These are phyloP conservation scores for Tephrocybe rancida DNA, from an alignment of 768 basidiomycete species.

Conservation along the genomic window DNA sequence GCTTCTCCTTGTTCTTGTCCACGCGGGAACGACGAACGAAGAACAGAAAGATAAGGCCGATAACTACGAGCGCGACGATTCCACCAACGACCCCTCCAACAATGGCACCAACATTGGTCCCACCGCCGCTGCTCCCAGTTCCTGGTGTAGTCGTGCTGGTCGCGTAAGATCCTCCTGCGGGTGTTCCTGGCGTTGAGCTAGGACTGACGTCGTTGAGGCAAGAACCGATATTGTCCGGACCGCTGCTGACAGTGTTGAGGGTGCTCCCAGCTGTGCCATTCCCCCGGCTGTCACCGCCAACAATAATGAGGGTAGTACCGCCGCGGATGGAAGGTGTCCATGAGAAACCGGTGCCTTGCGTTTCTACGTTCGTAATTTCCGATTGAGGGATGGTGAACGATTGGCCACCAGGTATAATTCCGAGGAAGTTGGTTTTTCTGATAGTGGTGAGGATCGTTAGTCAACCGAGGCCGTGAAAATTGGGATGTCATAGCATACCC, in stretches of 20 bases:
- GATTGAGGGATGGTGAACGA: constrained; percentile 67
- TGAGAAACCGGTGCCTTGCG: constrained; percentile 62
- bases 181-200: constrained; percentile 74
- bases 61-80: constrained; percentile 18
- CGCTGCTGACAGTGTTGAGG: constrained; percentile 54
- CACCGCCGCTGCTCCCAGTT: constrained; percentile 32
- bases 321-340: constrained; percentile 69
- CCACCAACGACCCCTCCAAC: constrained; percentile 30
- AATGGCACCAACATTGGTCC: constrained; percentile 30
- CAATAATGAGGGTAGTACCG: constrained; percentile 66
- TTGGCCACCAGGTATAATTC: constrained; percentile 79
- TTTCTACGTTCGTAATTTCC: constrained; percentile 40
- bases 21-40: constrained; percentile 25
- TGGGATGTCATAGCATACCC: constrained; percentile 41
- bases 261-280: constrained; percentile 70
- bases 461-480: background rate
- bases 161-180: constrained; percentile 74
- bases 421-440: constrained; percentile 64
- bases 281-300: constrained; percentile 69
- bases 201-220: constrained; percentile 67
- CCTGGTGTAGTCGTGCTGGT: constrained; percentile 49
- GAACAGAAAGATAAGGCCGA: constrained; percentile 23
- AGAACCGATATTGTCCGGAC: constrained; percentile 46
- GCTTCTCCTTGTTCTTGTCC: constrained; percentile 47
- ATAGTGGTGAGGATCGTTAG: background rate